Conservation (phyloP, 2,329 filamentous ascomycete species). For the Aspergillus ochraceoroseus region DNA sequence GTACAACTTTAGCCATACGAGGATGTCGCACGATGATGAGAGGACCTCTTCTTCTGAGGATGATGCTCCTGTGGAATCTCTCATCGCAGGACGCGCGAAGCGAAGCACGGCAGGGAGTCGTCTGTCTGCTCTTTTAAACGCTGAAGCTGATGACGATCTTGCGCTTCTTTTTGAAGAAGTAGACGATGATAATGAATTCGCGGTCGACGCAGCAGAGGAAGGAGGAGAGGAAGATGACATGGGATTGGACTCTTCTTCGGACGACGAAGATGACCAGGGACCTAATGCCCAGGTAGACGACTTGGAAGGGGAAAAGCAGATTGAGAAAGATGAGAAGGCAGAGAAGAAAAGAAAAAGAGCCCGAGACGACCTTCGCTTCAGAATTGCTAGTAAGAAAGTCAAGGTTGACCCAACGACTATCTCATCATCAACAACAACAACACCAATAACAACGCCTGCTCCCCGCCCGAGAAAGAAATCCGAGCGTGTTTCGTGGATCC, state of each 20-base stretch:
- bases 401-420: conserved; percentile 59
- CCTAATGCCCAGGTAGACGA: conserved; percentile 58
- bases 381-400: conserved; percentile 62
- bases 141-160: conserved; percentile 64
- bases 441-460: conserved; percentile 36
- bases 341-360: conserved; percentile 78
- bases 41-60: conserved; percentile 26
- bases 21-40: conserved; percentile 26
- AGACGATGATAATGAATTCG: conserved; percentile 50
- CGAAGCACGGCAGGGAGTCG: conserved; percentile 80
- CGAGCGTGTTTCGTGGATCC: conserved; percentile 66
- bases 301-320: conserved; percentile 77
- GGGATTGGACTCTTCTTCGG: conserved; percentile 78
- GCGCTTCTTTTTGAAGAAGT: conserved; percentile 62
- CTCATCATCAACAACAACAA: conserved; percentile 34
- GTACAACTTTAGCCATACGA: not conserved
- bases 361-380: conserved; percentile 62
- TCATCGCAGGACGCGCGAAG: conserved; percentile 54
- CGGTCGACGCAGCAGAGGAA: conserved; percentile 38
- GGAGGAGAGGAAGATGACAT: conserved; percentile 64
- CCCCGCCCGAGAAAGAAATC: conserved; percentile 61
- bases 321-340: conserved; percentile 69
- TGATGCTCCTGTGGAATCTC: conserved; percentile 32
- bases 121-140: conserved; percentile 71
- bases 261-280: conserved; percentile 72